phyloP scores from a whole-genome alignment of 2,329 filamentous ascomycete genomes.

The Pseudogymnoascus sp. region DNA sequence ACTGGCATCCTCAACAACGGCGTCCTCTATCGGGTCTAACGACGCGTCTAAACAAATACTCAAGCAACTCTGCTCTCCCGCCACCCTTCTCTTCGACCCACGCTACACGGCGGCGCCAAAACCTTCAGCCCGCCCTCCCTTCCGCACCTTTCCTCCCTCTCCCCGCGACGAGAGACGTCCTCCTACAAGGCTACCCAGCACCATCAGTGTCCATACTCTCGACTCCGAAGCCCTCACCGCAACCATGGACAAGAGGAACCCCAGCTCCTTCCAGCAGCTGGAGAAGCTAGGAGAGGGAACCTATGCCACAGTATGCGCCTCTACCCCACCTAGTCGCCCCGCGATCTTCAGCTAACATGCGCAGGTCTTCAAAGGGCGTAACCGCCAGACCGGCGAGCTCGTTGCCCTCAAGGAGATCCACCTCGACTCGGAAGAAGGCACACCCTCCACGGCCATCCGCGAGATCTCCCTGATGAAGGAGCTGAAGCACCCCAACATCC shows the following conservation, averaged over 20 bases:
- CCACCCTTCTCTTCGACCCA: constrained; percentile 35
- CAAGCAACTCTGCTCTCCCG: constrained; percentile 31
- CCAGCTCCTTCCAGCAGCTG: constrained; percentile 97
- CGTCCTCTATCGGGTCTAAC: constrained; percentile 26
- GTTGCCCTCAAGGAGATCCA: constrained; percentile 98
- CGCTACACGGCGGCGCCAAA: constrained; percentile 30
- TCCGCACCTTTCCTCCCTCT: constrained; percentile 26
- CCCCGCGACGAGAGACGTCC: constrained; percentile 19
- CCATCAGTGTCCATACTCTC: constrained; percentile 28
- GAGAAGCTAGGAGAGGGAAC: constrained; percentile 98
- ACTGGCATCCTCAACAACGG: constrained; percentile 22
- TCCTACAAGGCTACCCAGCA: constrained; percentile 25
- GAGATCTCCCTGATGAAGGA: constrained; percentile 99
- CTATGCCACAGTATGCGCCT: constrained; percentile 73
- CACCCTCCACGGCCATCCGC: constrained; percentile 91
- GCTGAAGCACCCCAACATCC: constrained; percentile 97
- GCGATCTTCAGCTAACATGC: constrained; percentile 20
- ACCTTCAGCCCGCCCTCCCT: constrained; percentile 21
- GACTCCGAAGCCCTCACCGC: constrained; percentile 19
- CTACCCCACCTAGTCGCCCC: background rate
- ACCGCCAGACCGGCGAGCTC: constrained; percentile 91
- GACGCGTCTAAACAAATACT: constrained; percentile 25
- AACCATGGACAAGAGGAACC: constrained; percentile 83
- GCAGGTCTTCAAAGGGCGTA: constrained; percentile 96
- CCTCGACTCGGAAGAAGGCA: constrained; percentile 96